phyloP scores from a whole-genome alignment of 768 basidiomycete genomes.

The Suillus cothurnatus region DNA sequence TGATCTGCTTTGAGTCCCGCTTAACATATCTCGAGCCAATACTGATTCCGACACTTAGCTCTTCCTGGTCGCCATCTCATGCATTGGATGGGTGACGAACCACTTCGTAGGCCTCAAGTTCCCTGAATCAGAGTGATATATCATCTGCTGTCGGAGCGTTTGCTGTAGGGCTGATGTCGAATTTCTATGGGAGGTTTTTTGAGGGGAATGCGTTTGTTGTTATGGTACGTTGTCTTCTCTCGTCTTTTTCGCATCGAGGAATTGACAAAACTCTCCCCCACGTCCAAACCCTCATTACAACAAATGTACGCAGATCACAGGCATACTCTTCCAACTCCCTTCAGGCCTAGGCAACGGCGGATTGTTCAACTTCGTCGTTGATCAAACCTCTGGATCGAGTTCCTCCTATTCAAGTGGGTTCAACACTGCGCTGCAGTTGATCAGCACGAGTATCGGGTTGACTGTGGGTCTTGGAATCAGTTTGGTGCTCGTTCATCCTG shows the following conservation, averaged over 20 bases:
- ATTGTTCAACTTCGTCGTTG: constrained; percentile 67
- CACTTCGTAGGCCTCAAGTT: constrained; percentile 63
- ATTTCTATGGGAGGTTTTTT: constrained; percentile 75
- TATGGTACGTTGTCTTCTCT: constrained; percentile 51
- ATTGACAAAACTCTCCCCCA: neutral
- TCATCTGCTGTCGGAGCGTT: constrained; percentile 82
- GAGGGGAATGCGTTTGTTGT: constrained; percentile 78
- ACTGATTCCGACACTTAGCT: constrained; percentile 9
- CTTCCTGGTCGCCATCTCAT: constrained; percentile 61
- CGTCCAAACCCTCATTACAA: neutral
- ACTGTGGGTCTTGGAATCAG: constrained; percentile 79
- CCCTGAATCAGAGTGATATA: constrained; percentile 70
- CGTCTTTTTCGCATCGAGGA: neutral
- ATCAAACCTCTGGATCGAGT: constrained; percentile 52
- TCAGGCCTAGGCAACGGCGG: constrained; percentile 82
- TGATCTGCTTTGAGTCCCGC: neutral
- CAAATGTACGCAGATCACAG: constrained; percentile 51
- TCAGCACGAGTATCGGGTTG: constrained; percentile 76
- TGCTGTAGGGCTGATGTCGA: constrained; percentile 78
- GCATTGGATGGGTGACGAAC: constrained; percentile 78
- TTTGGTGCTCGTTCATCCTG: constrained; percentile 64
- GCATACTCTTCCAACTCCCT: constrained; percentile 84
- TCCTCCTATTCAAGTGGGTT: constrained; percentile 70
- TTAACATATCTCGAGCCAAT: neutral
- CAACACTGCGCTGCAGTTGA: constrained; percentile 72